phyloP scores from a whole-genome alignment of 176 grass and related monocot genomes.

The Carex myosuroides region DNA sequence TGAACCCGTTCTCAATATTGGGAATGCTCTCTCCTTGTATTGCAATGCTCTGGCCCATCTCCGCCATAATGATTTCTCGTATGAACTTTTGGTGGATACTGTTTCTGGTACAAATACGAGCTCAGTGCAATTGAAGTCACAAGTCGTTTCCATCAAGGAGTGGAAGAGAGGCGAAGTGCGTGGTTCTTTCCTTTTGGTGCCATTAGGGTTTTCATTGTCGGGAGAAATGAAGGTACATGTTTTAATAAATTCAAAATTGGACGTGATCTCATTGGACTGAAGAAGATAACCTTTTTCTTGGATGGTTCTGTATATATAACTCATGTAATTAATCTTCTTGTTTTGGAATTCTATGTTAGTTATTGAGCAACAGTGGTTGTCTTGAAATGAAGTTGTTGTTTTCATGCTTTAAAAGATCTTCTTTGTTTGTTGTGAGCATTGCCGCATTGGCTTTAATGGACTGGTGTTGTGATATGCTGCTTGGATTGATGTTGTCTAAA shows the following conservation, averaged over 20 bases:
- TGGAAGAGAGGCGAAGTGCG: constrained; percentile 3
- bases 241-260: background rate
- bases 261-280: background rate
- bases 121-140: constrained; percentile 31
- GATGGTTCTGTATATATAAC: too few relatives aligned
- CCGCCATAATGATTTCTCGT: constrained; percentile 31
- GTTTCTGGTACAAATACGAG: constrained; percentile 18
- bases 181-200: constrained; percentile 40
- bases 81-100: constrained; percentile 29
- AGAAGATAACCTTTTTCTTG: background rate
- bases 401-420: too few relatives aligned
- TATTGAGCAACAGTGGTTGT: too few relatives aligned
- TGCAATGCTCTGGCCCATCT: constrained; percentile 30
- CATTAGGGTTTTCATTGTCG: constrained; percentile 33
- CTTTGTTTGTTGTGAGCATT: too few relatives aligned
- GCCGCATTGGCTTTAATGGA: too few relatives aligned
- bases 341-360: too few relatives aligned
- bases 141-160: constrained; percentile 28
- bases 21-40: constrained; percentile 37
- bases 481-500: too few relatives aligned
- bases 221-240: constrained; percentile 12
- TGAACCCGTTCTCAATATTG: constrained; percentile 20
- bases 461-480: too few relatives aligned
- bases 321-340: too few relatives aligned
- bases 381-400: too few relatives aligned